Percentiles rank a stretch among this genome's conserved stretches.
Conservation (phyloP, 2,329 filamentous ascomycete genomes). For the Chrysoporthe puriensis region DNA sequence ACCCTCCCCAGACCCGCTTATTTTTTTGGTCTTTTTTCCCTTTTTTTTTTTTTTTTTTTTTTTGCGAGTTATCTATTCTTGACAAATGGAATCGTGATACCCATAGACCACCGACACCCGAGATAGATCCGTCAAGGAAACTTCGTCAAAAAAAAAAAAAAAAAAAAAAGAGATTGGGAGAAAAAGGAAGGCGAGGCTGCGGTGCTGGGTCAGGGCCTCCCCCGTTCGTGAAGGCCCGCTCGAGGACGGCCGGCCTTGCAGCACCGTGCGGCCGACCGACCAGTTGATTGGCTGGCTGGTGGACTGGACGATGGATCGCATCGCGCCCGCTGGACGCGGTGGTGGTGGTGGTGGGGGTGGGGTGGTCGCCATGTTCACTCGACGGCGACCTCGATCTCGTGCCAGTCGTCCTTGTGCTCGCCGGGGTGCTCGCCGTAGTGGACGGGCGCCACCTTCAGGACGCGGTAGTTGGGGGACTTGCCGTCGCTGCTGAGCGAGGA, state of each 20-base stretch:
- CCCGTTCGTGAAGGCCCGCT: neutral
- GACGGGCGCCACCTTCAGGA: constrained; percentile 68
- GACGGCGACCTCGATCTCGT: constrained; percentile 45
- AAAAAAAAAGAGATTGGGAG: neutral
- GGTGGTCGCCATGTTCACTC: constrained; percentile 36
- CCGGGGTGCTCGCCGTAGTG: constrained; percentile 65
- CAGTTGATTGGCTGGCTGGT: neutral
- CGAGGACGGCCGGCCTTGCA: neutral
- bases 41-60: neutral
- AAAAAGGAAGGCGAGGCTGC: neutral
- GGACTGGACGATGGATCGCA: neutral
- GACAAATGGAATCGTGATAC: constrained; percentile 11
- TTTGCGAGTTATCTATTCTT: neutral
- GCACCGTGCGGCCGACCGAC: neutral
- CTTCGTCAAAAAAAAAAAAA: neutral
- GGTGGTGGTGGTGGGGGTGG: too few species aligned
- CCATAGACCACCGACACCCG: constrained; percentile 4
- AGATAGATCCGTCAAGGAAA: constrained; percentile 1
- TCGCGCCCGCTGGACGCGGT: too few species aligned
- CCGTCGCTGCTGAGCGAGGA: constrained; percentile 56
- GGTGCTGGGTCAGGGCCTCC: neutral
- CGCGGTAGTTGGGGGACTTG: constrained; percentile 47
- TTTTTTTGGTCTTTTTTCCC: neutral
- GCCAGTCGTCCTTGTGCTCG: constrained; percentile 60
- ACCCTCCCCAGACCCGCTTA: constrained; percentile 5